Evolutionary conservation across 1,284 basidiomycete genomes (phyloP).

Genomic region (Sanghuangporus weigelae): DNA sequence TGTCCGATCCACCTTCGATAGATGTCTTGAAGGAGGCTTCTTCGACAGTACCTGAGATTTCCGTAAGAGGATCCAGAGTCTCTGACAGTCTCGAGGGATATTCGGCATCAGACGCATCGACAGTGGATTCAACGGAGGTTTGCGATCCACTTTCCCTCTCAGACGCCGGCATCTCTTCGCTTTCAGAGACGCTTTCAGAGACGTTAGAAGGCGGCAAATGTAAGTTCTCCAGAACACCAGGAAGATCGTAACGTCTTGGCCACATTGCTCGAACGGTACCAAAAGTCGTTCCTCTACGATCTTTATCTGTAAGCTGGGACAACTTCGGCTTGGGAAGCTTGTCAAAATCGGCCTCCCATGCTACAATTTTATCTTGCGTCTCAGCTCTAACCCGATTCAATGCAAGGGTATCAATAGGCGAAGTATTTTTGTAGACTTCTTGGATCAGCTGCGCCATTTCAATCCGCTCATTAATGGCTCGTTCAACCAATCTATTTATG

Average conservation of each 20-base stretch:
- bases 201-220: slow-evolving; percentile 60
- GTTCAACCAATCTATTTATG: slow-evolving; percentile 62
- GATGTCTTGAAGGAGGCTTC: slow-evolving; percentile 17
- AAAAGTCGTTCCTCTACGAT: slow-evolving; percentile 56
- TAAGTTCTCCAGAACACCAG: slow-evolving; percentile 45
- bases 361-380: slow-evolving; percentile 93
- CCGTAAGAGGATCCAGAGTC: not conserved
- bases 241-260: slow-evolving; percentile 52
- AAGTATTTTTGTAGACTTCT: slow-evolving; percentile 73
- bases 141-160: slow-evolving; percentile 50
- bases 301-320: slow-evolving; percentile 41
- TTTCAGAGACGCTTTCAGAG: slow-evolving; percentile 79
- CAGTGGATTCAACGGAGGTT: slow-evolving; percentile 49
- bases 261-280: slow-evolving; percentile 65
- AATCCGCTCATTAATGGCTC: slow-evolving; percentile 70
- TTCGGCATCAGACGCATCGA: slow-evolving; percentile 50
- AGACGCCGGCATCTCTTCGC: slow-evolving; percentile 53
- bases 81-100: slow-evolving; percentile 18
- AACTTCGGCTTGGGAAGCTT: slow-evolving; percentile 59
- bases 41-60: slow-evolving; percentile 8
- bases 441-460: slow-evolving; percentile 78
- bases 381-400: slow-evolving; percentile 85
- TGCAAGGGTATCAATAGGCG: slow-evolving; percentile 81
- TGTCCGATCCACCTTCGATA: slow-evolving; percentile 58
- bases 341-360: slow-evolving; percentile 89